Percentiles rank a stretch among this genome's conserved stretches.
phyloP scores from a whole-genome alignment of 2,329 filamentous ascomycete genomes.

The Verticillium nonalfalfae region DNA sequence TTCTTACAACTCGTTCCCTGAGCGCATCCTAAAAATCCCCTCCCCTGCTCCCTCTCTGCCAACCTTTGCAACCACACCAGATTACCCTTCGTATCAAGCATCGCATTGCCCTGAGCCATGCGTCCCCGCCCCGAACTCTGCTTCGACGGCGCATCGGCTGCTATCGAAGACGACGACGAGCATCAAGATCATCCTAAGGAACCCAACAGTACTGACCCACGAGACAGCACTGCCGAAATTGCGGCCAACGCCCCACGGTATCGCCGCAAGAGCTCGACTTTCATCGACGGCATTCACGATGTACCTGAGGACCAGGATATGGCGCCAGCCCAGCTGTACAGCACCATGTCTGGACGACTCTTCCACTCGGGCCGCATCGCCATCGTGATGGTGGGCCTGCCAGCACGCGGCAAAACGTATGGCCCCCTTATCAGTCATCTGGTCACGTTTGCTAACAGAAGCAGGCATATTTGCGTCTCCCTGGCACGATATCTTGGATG shows the following conservation, averaged over 20 bases:
- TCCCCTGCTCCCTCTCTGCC: neutral
- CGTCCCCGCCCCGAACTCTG: slow-evolving; percentile 9
- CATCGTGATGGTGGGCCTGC: slow-evolving; percentile 93
- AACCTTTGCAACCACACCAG: no score
- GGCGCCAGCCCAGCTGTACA: slow-evolving; percentile 95
- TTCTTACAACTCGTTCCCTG: no score
- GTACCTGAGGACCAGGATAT: slow-evolving; percentile 72
- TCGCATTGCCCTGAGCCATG: neutral
- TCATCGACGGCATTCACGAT: slow-evolving; percentile 96
- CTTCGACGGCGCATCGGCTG: slow-evolving; percentile 3
- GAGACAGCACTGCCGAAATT: slow-evolving; percentile 76
- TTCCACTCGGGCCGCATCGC: slow-evolving; percentile 97
- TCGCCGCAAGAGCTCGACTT: slow-evolving; percentile 88
- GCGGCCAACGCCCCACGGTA: slow-evolving; percentile 87
- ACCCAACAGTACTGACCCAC: neutral
- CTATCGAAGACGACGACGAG: neutral
- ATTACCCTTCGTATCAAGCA: neutral
- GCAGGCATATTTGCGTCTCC: slow-evolving; percentile 87
- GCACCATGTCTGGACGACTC: slow-evolving; percentile 91
- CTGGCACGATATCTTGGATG: slow-evolving; percentile 91
- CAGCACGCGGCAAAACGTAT: slow-evolving; percentile 89
- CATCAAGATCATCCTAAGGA: neutral
- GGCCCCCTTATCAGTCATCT: neutral
- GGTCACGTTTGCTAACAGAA: slow-evolving; percentile 1
- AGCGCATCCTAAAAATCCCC: neutral